phyloP scores from a whole-genome alignment of 345 rosid species.

The Brassica nigra region DNA sequence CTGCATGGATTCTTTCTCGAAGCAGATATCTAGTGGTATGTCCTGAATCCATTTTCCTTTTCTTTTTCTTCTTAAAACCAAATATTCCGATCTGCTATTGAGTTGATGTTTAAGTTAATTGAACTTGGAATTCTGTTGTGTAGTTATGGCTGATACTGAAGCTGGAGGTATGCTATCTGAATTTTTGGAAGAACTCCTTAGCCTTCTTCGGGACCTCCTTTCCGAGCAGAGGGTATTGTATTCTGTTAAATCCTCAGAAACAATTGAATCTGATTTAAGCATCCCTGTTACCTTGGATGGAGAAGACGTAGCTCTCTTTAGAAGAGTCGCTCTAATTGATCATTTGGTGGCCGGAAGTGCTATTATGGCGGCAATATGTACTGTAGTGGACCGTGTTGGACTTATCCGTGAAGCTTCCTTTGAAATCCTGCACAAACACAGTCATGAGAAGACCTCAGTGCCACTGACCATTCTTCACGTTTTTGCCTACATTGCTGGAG shows the following conservation, averaged over 20 bases:
- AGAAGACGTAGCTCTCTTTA: constrained; percentile 38
- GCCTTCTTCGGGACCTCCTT: constrained; percentile 61
- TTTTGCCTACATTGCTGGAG: constrained; percentile 67
- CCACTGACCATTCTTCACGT: constrained; percentile 70
- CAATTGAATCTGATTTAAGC: constrained; percentile 39
- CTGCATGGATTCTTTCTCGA: constrained; percentile 50
- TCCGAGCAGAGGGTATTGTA: constrained; percentile 50
- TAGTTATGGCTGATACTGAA: constrained; percentile 62
- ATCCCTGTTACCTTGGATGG: constrained; percentile 47
- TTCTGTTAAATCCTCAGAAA: constrained; percentile 41
- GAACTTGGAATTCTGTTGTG: constrained; percentile 30
- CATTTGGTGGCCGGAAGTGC: constrained; percentile 69
- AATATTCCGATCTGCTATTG: neutral
- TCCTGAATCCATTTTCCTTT: constrained; percentile 16
- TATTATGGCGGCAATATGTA: constrained; percentile 68
- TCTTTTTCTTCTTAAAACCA: neutral
- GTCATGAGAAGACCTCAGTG: constrained; percentile 43
- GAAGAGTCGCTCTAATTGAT: constrained; percentile 55
- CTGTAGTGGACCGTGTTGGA: constrained; percentile 44
- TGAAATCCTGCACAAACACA: constrained; percentile 46
- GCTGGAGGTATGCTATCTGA: constrained; percentile 48
- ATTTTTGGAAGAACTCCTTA: constrained; percentile 58
- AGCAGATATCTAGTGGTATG: constrained; percentile 54
- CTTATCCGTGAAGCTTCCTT: constrained; percentile 62
- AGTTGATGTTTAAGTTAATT: constrained; percentile 6